phyloP scores from a whole-genome alignment of 1,139 yeast species.

The Debaryomyces sp. region DNA sequence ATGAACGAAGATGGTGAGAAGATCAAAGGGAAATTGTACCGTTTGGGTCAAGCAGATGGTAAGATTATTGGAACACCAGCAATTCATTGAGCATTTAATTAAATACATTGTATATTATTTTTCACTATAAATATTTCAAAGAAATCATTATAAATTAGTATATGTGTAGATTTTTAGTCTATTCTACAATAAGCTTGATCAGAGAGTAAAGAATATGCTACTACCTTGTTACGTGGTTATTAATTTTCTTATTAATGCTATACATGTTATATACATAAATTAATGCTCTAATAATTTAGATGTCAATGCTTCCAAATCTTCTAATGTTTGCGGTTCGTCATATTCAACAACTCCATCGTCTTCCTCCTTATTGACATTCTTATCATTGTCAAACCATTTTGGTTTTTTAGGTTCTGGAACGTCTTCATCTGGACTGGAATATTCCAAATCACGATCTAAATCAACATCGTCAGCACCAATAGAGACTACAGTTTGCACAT shows the following conservation, averaged over 20 bases:
- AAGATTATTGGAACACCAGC: constrained; percentile 58
- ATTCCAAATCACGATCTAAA: constrained; percentile 53
- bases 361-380: constrained; percentile 21
- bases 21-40: constrained; percentile 44
- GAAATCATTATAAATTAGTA: background rate
- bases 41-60: constrained; percentile 64
- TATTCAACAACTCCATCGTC: constrained; percentile 60
- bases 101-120: constrained; percentile 1
- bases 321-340: constrained; percentile 87
- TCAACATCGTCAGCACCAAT: constrained; percentile 31
- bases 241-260: constrained; percentile 2
- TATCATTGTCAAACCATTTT: constrained; percentile 56
- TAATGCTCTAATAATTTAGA: constrained; percentile 51
- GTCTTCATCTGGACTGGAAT: constrained; percentile 34
- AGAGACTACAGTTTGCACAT: constrained; percentile 27
- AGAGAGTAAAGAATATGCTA: background rate
- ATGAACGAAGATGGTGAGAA: constrained; percentile 43
- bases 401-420: constrained; percentile 56
- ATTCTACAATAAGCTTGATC: background rate
- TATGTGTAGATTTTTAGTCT: background rate
- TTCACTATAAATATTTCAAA: background rate
- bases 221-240: background rate
- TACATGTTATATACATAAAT: constrained; percentile 5
- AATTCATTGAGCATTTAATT: constrained; percentile 7
- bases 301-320: constrained; percentile 91